These are phyloP conservation scores for Plasmopara muralis DNA, from an alignment of 352 stramenopile species.

Conservation along the genomic window DNA sequence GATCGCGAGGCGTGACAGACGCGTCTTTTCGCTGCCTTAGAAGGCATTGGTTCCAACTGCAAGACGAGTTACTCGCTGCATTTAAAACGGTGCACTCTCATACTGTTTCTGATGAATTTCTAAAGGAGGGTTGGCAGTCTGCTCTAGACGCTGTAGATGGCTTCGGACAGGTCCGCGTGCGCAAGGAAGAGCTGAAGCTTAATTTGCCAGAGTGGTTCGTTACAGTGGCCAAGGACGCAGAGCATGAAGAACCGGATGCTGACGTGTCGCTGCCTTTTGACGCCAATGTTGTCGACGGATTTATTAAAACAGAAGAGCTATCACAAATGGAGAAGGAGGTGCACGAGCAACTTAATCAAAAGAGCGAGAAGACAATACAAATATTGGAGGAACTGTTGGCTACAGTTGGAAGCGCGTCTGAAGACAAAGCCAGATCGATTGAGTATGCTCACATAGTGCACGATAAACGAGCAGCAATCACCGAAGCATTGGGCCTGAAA, in stretches of 20 bases:
- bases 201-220: slow-evolving; percentile 70
- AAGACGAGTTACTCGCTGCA: slow-evolving; percentile 45
- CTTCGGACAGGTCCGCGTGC: slow-evolving; percentile 40
- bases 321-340: slow-evolving; percentile 36
- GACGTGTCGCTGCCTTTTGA: slow-evolving; percentile 24
- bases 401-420: slow-evolving; percentile 11
- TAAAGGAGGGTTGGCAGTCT: slow-evolving; percentile 26
- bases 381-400: slow-evolving; percentile 35
- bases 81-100: slow-evolving; percentile 19
- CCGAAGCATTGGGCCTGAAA: slow-evolving; percentile 38
- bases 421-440: slow-evolving; percentile 23
- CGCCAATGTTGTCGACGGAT: slow-evolving; percentile 15
- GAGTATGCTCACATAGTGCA: slow-evolving; percentile 55
- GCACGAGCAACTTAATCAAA: slow-evolving; percentile 32
- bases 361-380: slow-evolving; percentile 24
- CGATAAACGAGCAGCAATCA: slow-evolving; percentile 45
- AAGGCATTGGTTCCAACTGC: slow-evolving; percentile 56
- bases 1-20: slow-evolving; percentile 36
- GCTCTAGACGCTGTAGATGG: slow-evolving; percentile 30
- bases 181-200: slow-evolving; percentile 36
- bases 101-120: slow-evolving; percentile 11
- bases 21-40: slow-evolving; percentile 51
- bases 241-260: slow-evolving; percentile 27
- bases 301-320: slow-evolving; percentile 33
- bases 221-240: slow-evolving; percentile 42